Percentiles rank a stretch among this genome's conserved stretches.
These are phyloP conservation scores for Cadophora sp. DNA, from an alignment of 2,329 filamentous ascomycete genomes.

Conservation along the genomic window DNA sequence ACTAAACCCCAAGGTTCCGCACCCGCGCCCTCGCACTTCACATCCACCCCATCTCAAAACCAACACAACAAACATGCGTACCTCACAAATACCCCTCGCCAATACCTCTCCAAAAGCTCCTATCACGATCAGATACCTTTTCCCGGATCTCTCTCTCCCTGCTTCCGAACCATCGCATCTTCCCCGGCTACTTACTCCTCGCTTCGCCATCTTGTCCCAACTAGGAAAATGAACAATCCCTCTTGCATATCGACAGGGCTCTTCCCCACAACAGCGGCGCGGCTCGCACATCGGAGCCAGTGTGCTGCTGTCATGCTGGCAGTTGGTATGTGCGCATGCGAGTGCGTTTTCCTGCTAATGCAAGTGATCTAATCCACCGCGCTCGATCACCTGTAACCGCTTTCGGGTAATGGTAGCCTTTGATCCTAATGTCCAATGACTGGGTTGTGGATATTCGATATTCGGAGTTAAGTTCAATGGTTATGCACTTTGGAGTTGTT, in stretches of 20 bases:
- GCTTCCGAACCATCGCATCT: background rate
- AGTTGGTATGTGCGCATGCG: too few relatives aligned
- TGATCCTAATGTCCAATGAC: background rate
- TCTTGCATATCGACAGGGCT: background rate
- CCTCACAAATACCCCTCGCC: too few relatives aligned
- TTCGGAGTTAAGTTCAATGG: background rate
- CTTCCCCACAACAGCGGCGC: constrained; percentile 1
- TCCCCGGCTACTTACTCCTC: background rate
- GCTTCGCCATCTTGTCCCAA: background rate
- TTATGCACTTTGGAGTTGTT: background rate
- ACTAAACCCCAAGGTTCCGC: too few relatives aligned
- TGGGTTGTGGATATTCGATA: background rate
- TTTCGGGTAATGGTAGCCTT: background rate
- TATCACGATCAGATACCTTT: too few relatives aligned
- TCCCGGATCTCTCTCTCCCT: too few relatives aligned
- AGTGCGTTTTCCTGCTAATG: background rate
- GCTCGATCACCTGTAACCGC: background rate
- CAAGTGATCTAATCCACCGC: background rate
- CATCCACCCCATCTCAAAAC: too few relatives aligned
- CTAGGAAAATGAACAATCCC: background rate
- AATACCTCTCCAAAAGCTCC: too few relatives aligned
- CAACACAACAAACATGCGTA: too few relatives aligned
- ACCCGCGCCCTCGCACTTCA: too few relatives aligned
- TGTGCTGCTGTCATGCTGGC: background rate
- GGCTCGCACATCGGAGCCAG: background rate